Conservation (phyloP, 2,329 filamentous ascomycete species). For the Diaporthe caulivora region DNA sequence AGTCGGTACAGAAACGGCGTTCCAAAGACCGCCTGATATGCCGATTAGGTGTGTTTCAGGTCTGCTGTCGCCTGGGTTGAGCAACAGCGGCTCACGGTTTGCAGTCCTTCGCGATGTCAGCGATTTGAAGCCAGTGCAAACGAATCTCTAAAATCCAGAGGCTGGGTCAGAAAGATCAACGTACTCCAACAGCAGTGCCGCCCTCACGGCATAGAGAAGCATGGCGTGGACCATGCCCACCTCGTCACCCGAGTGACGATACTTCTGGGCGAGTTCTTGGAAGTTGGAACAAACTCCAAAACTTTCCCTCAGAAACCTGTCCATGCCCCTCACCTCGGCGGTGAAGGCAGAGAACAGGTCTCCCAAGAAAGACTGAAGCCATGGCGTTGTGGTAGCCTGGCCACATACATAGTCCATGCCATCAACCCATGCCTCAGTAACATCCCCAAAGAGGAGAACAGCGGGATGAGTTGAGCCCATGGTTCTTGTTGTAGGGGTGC, state of each 20-base stretch:
- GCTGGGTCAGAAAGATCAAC: neutral
- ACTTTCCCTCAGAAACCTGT: conserved; percentile 9
- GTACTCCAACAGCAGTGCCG: conserved; percentile 11
- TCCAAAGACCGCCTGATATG: conserved; percentile 15
- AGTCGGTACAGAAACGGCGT: conserved; percentile 17
- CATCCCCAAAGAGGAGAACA: conserved; percentile 26
- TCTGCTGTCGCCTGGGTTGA: conserved; percentile 10
- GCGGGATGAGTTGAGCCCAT: conserved; percentile 18
- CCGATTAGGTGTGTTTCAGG: conserved; percentile 14
- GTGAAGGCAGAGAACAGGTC: conserved; percentile 20
- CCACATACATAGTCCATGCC: conserved; percentile 22
- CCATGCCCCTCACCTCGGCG: neutral
- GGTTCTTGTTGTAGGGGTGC: neutral
- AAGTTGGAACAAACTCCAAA: conserved; percentile 14
- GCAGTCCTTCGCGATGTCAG: conserved; percentile 7
- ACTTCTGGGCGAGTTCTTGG: conserved; percentile 14
- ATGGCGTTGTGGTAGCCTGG: conserved; percentile 18
- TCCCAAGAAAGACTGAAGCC: conserved; percentile 14
- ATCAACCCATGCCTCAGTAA: conserved; percentile 23
- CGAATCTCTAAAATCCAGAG: too few species aligned
- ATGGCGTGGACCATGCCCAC: conserved; percentile 28
- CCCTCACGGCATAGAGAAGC: conserved; percentile 21
- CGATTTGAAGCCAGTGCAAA: neutral
- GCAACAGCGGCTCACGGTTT: conserved; percentile 10
- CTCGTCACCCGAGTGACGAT: conserved; percentile 14